phyloP scores from a whole-genome alignment of 2,329 filamentous ascomycete species.

The Hypomyces rosellus region DNA sequence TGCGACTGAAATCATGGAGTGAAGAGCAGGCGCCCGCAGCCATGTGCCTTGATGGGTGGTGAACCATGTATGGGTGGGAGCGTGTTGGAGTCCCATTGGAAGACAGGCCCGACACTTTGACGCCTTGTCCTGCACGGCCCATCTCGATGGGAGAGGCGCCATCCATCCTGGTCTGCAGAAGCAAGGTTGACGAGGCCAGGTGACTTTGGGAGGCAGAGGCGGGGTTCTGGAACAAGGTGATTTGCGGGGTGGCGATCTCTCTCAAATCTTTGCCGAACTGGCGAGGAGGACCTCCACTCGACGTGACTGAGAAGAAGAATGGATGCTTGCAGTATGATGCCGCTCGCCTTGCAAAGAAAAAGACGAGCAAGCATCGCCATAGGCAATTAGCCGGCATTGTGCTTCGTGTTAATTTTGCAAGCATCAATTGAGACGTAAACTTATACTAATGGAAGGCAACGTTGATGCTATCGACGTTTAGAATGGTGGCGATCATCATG shows the following conservation, averaged over 20 bases:
- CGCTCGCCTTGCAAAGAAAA: not conserved
- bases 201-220: constrained; percentile 6
- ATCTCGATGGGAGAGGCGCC: constrained; percentile 8
- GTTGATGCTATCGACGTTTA: not conserved
- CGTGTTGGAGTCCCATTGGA: not conserved
- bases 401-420: no score
- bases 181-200: constrained; percentile 9
- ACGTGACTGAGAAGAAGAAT: no score
- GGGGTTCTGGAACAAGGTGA: constrained; percentile 11
- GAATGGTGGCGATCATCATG: not conserved
- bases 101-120: not conserved
- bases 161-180: not conserved
- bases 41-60: not conserved
- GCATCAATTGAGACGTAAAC: no score
- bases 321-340: no score
- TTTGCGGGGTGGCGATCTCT: constrained; percentile 11
- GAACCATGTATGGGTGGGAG: not conserved
- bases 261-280: not conserved
- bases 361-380: not conserved
- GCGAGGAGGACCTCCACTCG: not conserved
- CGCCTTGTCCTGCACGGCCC: not conserved
- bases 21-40: not conserved
- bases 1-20: no score
- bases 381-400: not conserved
- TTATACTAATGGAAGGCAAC: no score